phyloP scores from a whole-genome alignment of 2,329 filamentous ascomycete genomes.

The Plenodomus tracheiphilus region DNA sequence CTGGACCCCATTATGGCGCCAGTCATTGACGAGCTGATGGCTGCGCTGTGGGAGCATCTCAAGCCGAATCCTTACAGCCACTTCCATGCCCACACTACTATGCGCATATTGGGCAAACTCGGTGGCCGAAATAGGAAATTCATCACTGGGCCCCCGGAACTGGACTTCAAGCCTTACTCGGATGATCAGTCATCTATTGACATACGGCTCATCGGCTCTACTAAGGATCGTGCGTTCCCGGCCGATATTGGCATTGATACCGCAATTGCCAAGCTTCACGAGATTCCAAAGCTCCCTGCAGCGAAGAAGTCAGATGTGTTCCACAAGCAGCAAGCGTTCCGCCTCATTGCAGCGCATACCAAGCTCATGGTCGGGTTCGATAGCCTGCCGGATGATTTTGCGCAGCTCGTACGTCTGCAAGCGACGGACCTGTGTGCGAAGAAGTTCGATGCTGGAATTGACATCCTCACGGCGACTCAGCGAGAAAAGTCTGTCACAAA shows the following conservation, averaged over 20 bases:
- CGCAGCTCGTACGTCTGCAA: constrained; percentile 81
- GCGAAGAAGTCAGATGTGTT: constrained; percentile 73
- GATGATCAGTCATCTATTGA: constrained; percentile 90
- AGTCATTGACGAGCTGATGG: constrained; percentile 98
- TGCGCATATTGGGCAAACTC: constrained; percentile 94
- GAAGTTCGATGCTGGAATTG: constrained; percentile 71
- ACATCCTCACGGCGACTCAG: constrained; percentile 74
- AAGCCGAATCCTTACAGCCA: constrained; percentile 94
- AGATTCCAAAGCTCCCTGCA: constrained; percentile 66
- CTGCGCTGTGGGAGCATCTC: constrained; percentile 92
- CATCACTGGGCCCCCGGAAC: constrained; percentile 83
- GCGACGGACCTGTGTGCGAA: constrained; percentile 79
- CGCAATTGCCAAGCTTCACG: constrained; percentile 85
- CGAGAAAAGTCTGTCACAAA: constrained; percentile 83
- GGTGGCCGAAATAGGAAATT: constrained; percentile 95
- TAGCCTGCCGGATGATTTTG: constrained; percentile 84
- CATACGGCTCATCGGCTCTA: constrained; percentile 84
- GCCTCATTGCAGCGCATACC: constrained; percentile 83
- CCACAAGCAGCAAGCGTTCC: constrained; percentile 92
- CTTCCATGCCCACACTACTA: constrained; percentile 96
- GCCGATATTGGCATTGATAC: constrained; percentile 83
- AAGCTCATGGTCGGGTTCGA: constrained; percentile 91
- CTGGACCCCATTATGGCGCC: constrained; percentile 98
- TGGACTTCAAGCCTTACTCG: constrained; percentile 80
- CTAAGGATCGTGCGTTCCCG: constrained; percentile 85